These are phyloP conservation scores for Entophlyctis luteolus DNA, from an alignment of 192 early-diverging fungal species.

Conservation along the genomic window DNA sequence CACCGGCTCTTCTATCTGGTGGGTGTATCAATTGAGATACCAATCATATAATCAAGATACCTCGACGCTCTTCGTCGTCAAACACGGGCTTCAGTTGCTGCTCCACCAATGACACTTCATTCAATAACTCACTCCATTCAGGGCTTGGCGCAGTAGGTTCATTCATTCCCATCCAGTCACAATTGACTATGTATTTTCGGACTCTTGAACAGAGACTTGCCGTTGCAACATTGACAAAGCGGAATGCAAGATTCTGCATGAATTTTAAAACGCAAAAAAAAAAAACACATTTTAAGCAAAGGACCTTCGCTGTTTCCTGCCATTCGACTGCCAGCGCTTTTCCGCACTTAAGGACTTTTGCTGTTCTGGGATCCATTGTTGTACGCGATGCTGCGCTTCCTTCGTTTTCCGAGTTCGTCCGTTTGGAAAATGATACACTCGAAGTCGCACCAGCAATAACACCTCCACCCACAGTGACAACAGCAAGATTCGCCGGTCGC, in stretches of 20 bases:
- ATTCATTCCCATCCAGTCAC: constrained; percentile 2
- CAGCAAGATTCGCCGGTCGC: neutral
- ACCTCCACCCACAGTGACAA: constrained; percentile 26
- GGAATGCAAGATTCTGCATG: constrained; percentile 6
- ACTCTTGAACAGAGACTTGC: neutral
- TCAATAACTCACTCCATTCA: neutral
- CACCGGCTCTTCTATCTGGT: too few relatives aligned
- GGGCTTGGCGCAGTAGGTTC: neutral
- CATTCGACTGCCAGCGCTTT: neutral
- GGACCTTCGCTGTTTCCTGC: constrained; percentile 18
- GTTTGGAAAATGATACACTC: neutral
- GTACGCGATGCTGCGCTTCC: neutral
- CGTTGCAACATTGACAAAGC: constrained; percentile 5
- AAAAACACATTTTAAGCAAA: neutral
- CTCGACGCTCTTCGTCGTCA: constrained; percentile 9
- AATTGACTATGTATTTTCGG: neutral
- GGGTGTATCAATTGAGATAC: too few relatives aligned
- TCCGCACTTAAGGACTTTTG: constrained; percentile 5
- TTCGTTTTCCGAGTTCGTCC: neutral
- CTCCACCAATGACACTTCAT: neutral
- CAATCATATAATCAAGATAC: neutral
- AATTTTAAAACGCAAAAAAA: neutral
- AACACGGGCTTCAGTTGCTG: constrained; percentile 6
- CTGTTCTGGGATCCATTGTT: constrained; percentile 2
- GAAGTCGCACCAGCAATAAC: constrained; percentile 6